These are phyloP conservation scores for Xylaria venustula DNA, from an alignment of 495 filamentous ascomycete genomes.

Conservation along the genomic window DNA sequence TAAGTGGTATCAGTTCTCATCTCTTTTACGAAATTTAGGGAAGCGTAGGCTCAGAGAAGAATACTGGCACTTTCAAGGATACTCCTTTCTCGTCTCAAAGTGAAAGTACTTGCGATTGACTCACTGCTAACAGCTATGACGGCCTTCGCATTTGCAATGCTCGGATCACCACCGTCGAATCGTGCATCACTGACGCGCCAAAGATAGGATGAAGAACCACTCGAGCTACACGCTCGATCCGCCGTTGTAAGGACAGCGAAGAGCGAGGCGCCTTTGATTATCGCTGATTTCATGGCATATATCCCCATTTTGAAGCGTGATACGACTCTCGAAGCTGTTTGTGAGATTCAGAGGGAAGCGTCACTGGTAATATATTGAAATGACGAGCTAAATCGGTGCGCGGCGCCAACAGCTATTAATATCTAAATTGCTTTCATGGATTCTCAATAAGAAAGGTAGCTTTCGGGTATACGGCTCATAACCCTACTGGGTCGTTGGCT, in stretches of 20 bases:
- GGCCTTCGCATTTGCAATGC: constrained; percentile 24
- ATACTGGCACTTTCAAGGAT: background rate
- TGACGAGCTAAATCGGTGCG: background rate
- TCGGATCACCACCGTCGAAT: constrained; percentile 35
- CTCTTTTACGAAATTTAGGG: no score
- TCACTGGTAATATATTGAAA: no score
- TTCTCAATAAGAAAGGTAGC: background rate
- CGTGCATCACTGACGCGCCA: constrained; percentile 33
- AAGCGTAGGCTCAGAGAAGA: no score
- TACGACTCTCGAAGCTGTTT: background rate
- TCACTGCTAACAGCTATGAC: constrained; percentile 30
- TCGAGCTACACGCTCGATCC: constrained; percentile 27
- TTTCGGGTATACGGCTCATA: constrained; percentile 3
- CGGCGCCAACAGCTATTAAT: background rate
- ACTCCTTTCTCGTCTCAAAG: no score
- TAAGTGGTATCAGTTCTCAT: background rate
- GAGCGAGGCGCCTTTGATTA: constrained; percentile 18
- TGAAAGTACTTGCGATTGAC: background rate
- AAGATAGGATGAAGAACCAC: constrained; percentile 22
- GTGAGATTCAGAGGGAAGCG: no score
- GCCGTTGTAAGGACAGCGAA: constrained; percentile 12
- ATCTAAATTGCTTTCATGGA: background rate
- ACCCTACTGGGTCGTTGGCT: background rate
- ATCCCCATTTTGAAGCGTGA: background rate
- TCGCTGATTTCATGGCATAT: background rate